Conservation (phyloP, 2,329 filamentous ascomycete genomes). For the Aspergillus proliferans region DNA sequence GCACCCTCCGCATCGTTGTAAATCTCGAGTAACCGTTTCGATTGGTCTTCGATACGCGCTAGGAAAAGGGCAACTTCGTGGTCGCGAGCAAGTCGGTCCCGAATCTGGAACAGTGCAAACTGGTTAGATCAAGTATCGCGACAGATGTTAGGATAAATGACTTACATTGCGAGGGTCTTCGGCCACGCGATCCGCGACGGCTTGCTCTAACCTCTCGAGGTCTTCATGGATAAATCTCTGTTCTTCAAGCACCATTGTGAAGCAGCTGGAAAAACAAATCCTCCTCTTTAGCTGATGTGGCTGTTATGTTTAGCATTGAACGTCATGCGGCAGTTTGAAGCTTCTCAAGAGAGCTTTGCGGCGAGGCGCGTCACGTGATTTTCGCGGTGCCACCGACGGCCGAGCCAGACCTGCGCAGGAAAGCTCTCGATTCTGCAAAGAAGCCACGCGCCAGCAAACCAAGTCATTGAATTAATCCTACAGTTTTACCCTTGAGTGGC, state of each 20-base stretch:
- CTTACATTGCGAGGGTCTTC: slow-evolving; percentile 84
- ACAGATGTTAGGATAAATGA: slow-evolving; percentile 13
- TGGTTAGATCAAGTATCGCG: slow-evolving; percentile 7
- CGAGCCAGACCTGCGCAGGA: slow-evolving; percentile 19
- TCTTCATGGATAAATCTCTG: slow-evolving; percentile 94
- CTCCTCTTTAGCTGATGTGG: neutral
- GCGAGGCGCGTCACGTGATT: slow-evolving; percentile 19
- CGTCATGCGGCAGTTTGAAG: slow-evolving; percentile 4
- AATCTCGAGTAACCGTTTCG: slow-evolving; percentile 69
- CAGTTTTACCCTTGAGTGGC: slow-evolving; percentile 4
- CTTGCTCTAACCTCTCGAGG: slow-evolving; percentile 90
- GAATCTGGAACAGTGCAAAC: slow-evolving; percentile 55
- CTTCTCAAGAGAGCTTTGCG: slow-evolving; percentile 19
- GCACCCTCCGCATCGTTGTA: slow-evolving; percentile 73
- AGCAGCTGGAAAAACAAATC: neutral
- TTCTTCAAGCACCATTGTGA: slow-evolving; percentile 76
- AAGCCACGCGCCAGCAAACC: neutral
- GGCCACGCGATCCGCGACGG: slow-evolving; percentile 77
- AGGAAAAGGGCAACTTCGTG: slow-evolving; percentile 87
- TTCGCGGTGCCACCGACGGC: slow-evolving; percentile 12
- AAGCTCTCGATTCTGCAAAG: slow-evolving; percentile 2
- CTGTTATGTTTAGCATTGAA: neutral
- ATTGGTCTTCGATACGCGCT: slow-evolving; percentile 80
- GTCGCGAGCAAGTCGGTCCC: slow-evolving; percentile 81
- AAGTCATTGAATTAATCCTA: slow-evolving; percentile 5